Evolutionary conservation across 129 eudicot genomes (phyloP).

Genomic region (Escallonia rubra): DNA sequence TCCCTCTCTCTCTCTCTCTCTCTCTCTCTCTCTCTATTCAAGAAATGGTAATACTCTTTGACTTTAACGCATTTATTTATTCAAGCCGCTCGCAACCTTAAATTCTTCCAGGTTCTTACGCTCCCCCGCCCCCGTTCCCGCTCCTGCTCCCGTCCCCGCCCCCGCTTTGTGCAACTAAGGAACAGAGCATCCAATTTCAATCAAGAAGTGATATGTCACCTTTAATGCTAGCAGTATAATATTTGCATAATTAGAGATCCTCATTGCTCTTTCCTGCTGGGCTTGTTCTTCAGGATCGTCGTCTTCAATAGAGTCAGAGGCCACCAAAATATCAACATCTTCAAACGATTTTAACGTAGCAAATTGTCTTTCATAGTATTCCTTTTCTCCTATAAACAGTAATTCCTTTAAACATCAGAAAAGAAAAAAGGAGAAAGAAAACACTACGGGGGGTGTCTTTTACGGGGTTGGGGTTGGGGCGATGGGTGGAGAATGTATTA

Average conservation of each 20-base stretch:
- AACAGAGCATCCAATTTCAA: background rate
- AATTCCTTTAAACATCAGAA: background rate
- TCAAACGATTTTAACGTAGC: constrained; percentile 71
- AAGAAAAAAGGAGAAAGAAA: background rate
- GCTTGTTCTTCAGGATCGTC: constrained; percentile 63
- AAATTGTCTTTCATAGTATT: constrained; percentile 76
- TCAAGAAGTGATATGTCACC: constrained; percentile 30
- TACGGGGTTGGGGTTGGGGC: too few relatives aligned
- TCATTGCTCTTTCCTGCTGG: constrained; percentile 86
- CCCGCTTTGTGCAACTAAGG: too few relatives aligned
- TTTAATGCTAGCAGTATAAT: constrained; percentile 69
- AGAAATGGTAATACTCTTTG: too few relatives aligned
- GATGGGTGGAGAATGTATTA: too few relatives aligned
- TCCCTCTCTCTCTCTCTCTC: too few relatives aligned
- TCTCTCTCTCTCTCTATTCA: too few relatives aligned
- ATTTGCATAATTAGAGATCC: constrained; percentile 74
- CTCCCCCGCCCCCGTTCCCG: too few relatives aligned
- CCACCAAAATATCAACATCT: constrained; percentile 54
- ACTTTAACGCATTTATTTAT: too few relatives aligned
- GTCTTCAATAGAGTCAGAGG: constrained; percentile 36
- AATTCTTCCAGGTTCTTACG: too few relatives aligned
- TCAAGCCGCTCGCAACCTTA: too few relatives aligned
- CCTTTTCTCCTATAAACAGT: constrained; percentile 58
- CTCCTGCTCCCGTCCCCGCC: too few relatives aligned
- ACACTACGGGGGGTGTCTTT: too few relatives aligned